phyloP scores from a whole-genome alignment of 1,139 yeast genomes.

The Zhuliangozyma blackwelliae region DNA sequence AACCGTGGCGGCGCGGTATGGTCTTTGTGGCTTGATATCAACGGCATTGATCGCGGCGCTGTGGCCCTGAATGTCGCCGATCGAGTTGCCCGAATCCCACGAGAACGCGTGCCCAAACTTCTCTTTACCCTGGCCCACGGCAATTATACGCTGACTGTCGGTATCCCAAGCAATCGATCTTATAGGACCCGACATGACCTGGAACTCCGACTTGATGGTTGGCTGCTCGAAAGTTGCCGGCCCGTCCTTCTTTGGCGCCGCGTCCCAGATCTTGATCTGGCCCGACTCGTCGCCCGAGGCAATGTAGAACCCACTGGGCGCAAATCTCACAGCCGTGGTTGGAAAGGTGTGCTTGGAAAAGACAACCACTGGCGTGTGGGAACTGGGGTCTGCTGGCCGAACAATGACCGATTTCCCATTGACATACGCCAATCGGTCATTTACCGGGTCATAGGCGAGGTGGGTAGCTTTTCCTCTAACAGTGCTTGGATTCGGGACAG shows the following conservation, averaged over 20 bases:
- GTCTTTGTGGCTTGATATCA: conserved; percentile 81
- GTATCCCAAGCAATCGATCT: conserved; percentile 91
- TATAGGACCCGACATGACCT: conserved; percentile 76
- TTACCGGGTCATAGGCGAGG: conserved; percentile 64
- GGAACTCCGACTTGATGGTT: conserved; percentile 74
- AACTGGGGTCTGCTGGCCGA: conserved; percentile 50
- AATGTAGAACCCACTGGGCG: conserved; percentile 85
- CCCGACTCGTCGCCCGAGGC: conserved; percentile 94
- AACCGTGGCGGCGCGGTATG: conserved; percentile 91
- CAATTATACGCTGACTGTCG: conserved; percentile 79
- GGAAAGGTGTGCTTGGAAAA: conserved; percentile 66
- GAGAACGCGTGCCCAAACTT: conserved; percentile 90
- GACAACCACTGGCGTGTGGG: conserved; percentile 46
- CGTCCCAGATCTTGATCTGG: conserved; percentile 84
- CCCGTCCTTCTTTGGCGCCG: conserved; percentile 20
- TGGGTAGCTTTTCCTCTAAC: conserved; percentile 66
- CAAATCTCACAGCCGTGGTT: conserved; percentile 79
- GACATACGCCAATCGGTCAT: conserved; percentile 73
- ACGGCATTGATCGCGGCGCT: conserved; percentile 82
- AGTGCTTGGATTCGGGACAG: conserved; percentile 80
- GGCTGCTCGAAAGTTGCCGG: conserved; percentile 40
- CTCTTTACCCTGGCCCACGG: conserved; percentile 94
- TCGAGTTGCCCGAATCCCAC: conserved; percentile 90
- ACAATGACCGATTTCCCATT: conserved; percentile 77
- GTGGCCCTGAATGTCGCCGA: conserved; percentile 95